Conservation (phyloP, 805 yeast genomes). For the Sugiyamaella chiloensis region DNA sequence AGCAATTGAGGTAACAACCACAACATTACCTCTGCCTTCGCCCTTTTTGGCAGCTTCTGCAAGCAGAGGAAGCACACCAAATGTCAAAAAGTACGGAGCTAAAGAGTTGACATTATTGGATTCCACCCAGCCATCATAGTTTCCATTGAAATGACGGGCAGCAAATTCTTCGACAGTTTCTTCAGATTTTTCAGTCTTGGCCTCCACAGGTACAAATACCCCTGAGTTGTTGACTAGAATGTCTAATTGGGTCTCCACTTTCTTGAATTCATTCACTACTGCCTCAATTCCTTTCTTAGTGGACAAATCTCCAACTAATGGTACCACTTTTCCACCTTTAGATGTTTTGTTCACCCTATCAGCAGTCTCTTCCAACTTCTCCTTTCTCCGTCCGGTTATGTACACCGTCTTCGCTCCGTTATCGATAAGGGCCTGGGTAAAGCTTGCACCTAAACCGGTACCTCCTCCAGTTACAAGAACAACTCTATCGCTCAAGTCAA, state of each 20-base stretch:
- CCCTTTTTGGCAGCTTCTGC: constrained; percentile 27
- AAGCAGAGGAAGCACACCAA: constrained; percentile 19
- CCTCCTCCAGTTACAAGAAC: constrained; percentile 76
- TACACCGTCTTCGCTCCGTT: constrained; percentile 68
- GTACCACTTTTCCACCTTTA: constrained; percentile 16
- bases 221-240: constrained; percentile 39
- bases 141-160: constrained; percentile 10
- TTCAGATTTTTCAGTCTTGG: not conserved
- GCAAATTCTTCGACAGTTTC: constrained; percentile 13
- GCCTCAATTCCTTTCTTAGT: constrained; percentile 15
- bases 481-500: constrained; percentile 65
- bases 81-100: constrained; percentile 19
- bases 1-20: constrained; percentile 56
- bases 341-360: constrained; percentile 16
- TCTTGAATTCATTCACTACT: constrained; percentile 12
- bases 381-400: constrained; percentile 51
- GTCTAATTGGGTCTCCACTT: constrained; percentile 24
- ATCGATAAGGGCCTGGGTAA: constrained; percentile 66
- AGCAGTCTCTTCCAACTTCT: constrained; percentile 49
- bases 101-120: constrained; percentile 12
- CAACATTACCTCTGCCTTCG: constrained; percentile 51
- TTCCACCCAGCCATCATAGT: constrained; percentile 17
- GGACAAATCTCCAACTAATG: constrained; percentile 16
- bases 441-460: constrained; percentile 70
- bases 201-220: constrained; percentile 6